These are phyloP conservation scores for Prunus davidiana DNA, from an alignment of 306 rosid genomes.

Conservation along the genomic window DNA sequence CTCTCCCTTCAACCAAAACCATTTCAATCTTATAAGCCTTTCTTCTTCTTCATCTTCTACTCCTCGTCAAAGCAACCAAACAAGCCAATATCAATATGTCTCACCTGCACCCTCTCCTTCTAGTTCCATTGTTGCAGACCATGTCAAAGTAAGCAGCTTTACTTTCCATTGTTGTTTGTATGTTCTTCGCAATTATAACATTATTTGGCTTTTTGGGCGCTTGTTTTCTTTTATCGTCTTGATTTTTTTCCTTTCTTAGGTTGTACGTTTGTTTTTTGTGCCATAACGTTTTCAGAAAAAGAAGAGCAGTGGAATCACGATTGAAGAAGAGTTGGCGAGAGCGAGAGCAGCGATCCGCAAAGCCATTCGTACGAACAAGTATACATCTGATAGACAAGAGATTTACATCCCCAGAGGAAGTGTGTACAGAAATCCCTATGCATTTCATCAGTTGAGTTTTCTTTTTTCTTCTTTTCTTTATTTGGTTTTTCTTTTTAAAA, in stretches of 20 bases:
- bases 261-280: background rate
- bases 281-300: background rate
- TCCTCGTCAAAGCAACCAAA: background rate
- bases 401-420: constrained; percentile 27
- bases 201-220: too few species aligned
- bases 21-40: background rate
- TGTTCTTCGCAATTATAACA: background rate
- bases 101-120: constrained; percentile 8
- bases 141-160: constrained; percentile 15
- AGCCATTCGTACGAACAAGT: constrained; percentile 15
- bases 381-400: constrained; percentile 19
- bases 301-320: background rate
- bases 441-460: constrained; percentile 31
- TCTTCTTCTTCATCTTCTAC: background rate
- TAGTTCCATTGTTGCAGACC: background rate
- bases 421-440: constrained; percentile 24
- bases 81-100: background rate
- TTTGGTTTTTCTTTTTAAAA: background rate
- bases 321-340: constrained; percentile 28
- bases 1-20: constrained; percentile 12
- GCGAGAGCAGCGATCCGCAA: constrained; percentile 22
- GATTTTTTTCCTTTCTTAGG: background rate
- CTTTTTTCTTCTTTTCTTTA: background rate
- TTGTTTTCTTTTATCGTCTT: background rate
- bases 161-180: background rate